These are phyloP conservation scores for Rhizophora mangle DNA, from an alignment of 345 rosid genomes.

Conservation along the genomic window DNA sequence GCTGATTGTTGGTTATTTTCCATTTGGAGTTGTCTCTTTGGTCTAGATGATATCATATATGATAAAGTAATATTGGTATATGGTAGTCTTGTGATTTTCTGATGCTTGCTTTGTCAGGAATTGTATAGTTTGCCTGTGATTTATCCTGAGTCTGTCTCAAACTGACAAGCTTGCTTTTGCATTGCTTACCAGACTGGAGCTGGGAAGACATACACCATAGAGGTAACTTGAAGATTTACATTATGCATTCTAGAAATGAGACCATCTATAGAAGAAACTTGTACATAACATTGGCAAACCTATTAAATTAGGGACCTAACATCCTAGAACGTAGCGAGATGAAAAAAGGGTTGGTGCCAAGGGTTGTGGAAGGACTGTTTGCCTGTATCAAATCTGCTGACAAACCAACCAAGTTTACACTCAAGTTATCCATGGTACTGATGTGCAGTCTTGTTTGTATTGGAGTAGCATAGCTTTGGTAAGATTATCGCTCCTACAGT, in stretches of 20 bases:
- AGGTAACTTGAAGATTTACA: conserved; percentile 39
- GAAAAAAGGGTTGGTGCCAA: conserved; percentile 70
- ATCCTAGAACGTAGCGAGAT: conserved; percentile 49
- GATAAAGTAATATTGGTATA: too few relatives aligned
- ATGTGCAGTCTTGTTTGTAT: not conserved
- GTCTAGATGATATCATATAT: too few relatives aligned
- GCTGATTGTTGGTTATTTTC: too few relatives aligned
- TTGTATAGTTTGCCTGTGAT: too few relatives aligned
- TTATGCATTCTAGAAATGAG: not conserved
- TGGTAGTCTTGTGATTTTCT: too few relatives aligned
- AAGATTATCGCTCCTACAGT: not conserved
- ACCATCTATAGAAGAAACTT: not conserved
- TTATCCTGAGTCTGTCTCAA: not conserved
- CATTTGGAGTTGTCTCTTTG: too few relatives aligned
- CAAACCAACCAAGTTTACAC: conserved; percentile 38
- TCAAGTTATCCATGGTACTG: conserved; percentile 82
- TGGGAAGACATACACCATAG: conserved; percentile 87
- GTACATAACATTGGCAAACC: conserved; percentile 7
- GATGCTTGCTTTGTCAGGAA: too few relatives aligned
- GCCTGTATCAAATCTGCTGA: conserved; percentile 42
- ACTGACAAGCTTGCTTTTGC: conserved; percentile 1
- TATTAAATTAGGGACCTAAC: conserved; percentile 54
- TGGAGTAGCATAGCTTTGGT: not conserved
- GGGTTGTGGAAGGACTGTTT: conserved; percentile 70
- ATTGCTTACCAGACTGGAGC: conserved; percentile 75